Evolutionary conservation across 345 rosid genomes (phyloP).

Genomic region (Gossypium herbaceum): DNA sequence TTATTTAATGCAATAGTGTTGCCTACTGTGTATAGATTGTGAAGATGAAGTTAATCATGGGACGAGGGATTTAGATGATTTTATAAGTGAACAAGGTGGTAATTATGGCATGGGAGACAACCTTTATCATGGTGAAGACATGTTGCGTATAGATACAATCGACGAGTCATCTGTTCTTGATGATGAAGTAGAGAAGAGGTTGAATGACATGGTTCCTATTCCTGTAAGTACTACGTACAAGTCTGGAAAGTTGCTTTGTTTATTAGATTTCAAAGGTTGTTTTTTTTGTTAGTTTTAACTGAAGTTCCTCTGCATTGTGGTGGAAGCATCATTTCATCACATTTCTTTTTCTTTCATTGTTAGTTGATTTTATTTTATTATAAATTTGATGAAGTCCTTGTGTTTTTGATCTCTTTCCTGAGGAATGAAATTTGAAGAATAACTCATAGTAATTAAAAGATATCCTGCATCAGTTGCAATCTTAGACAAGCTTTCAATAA

Average conservation of each 20-base stretch:
- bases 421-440: not conserved
- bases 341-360: not conserved
- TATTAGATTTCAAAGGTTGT: not conserved
- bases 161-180: constrained; percentile 41
- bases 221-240: constrained; percentile 61
- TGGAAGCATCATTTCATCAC: not conserved
- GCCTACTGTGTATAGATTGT: constrained; percentile 27
- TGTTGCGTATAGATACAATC: constrained; percentile 25
- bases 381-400: constrained; percentile 1
- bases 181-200: constrained; percentile 59
- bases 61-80: constrained; percentile 7
- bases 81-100: constrained; percentile 2
- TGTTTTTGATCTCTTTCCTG: not conserved
- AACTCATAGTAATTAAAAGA: not conserved
- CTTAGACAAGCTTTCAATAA: not conserved
- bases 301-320: not conserved
- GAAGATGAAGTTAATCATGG: constrained; percentile 18
- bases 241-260: not conserved
- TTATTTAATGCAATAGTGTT: not conserved
- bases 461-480: not conserved
- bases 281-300: not conserved
- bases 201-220: constrained; percentile 65
- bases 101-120: constrained; percentile 5
- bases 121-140: not conserved
- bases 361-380: not conserved